A percentile compares a stretch with the other conserved stretches of the same genome.
Conservation (phyloP, 768 basidiomycete species). For the Peribolospora kevripleyi region DNA sequence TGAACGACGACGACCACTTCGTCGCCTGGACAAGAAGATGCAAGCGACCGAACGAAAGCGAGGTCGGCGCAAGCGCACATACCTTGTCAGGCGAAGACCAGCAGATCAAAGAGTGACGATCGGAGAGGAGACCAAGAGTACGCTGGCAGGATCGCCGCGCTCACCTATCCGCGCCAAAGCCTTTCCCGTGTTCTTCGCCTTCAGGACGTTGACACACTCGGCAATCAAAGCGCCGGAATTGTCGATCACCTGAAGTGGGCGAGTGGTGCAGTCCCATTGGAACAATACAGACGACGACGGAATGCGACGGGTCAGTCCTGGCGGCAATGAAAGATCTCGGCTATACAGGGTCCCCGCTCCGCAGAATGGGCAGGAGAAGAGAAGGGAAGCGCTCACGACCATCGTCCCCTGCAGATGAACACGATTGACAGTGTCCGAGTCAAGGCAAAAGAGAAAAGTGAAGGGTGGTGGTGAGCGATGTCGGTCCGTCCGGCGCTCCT, state of each 20-base stretch:
- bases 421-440: too few species aligned
- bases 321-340: too few species aligned
- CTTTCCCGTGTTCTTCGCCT: constrained; percentile 70
- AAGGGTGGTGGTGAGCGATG: too few species aligned
- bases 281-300: too few species aligned
- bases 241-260: constrained; percentile 54
- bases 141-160: constrained; percentile 1
- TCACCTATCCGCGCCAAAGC: constrained; percentile 45
- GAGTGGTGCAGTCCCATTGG: neutral
- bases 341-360: too few species aligned
- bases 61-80: constrained; percentile 13
- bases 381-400: too few species aligned
- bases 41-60: constrained; percentile 20
- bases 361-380: too few species aligned
- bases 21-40: constrained; percentile 31
- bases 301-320: too few species aligned
- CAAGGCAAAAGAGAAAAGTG: too few species aligned
- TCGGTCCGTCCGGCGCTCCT: too few species aligned
- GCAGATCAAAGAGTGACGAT: neutral
- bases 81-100: neutral
- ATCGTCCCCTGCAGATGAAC: too few species aligned
- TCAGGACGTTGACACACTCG: constrained; percentile 88
- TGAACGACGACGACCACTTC: constrained; percentile 91
- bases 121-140: too few species aligned
- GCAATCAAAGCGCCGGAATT: constrained; percentile 85